Evolutionary conservation across 192 early-diverging fungal genomes (phyloP).

Genomic region (Spizellomyces sp.): DNA sequence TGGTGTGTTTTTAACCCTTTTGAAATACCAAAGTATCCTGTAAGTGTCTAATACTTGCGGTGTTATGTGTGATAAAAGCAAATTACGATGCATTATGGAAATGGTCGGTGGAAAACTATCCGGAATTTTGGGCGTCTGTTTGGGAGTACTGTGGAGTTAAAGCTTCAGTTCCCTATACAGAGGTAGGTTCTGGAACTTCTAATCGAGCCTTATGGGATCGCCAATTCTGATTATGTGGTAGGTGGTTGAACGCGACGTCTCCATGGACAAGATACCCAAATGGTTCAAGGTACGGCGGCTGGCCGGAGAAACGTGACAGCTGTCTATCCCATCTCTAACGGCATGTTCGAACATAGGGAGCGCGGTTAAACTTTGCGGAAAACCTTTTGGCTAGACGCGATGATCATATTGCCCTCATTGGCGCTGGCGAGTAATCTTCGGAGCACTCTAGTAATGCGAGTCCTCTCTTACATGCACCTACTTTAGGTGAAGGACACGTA

Average conservation of each 20-base stretch:
- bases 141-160: slow-evolving; percentile 77
- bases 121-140: slow-evolving; percentile 84
- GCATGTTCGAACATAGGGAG: slow-evolving; percentile 41
- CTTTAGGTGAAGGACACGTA: slow-evolving; percentile 49
- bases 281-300: slow-evolving; percentile 74
- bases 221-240: background rate
- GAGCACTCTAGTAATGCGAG: background rate
- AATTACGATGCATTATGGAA: slow-evolving; percentile 77
- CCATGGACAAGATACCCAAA: slow-evolving; percentile 85
- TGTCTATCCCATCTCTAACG: background rate
- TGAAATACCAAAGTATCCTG: slow-evolving; percentile 9
- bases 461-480: background rate
- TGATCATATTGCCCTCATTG: slow-evolving; percentile 43
- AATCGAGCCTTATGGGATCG: background rate
- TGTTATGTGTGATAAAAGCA: slow-evolving; percentile 14
- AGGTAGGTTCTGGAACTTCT: slow-evolving; percentile 8
- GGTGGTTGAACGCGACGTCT: slow-evolving; percentile 69
- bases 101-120: slow-evolving; percentile 79
- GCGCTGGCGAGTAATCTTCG: slow-evolving; percentile 16
- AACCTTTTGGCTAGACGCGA: slow-evolving; percentile 70
- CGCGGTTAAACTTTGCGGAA: slow-evolving; percentile 89
- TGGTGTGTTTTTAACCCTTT: slow-evolving; percentile 38
- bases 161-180: slow-evolving; percentile 39
- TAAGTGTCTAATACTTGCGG: background rate
- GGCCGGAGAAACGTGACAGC: background rate